Percentiles rank a stretch among this genome's conserved stretches.
phyloP scores from a whole-genome alignment of 2,329 filamentous ascomycete genomes.

The Aspergillus latus region DNA sequence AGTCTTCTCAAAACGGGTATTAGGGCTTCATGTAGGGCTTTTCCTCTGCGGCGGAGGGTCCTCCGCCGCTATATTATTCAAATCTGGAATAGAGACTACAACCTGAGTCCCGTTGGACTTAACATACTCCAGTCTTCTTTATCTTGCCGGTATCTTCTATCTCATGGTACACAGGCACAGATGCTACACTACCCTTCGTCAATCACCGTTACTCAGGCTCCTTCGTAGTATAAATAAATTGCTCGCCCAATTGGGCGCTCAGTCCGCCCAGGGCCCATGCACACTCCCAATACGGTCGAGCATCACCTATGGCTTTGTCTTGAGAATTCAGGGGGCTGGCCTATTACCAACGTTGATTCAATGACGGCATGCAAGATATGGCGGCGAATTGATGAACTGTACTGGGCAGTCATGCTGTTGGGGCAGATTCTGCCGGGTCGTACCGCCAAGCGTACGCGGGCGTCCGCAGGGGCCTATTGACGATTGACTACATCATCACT shows the following conservation, averaged over 20 bases:
- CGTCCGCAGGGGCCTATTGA: not conserved
- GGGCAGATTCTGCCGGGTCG: not conserved
- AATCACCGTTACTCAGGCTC: not conserved
- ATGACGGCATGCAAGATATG: not conserved
- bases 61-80: too few species aligned
- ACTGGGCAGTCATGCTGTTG: not conserved
- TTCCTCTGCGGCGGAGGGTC: not conserved
- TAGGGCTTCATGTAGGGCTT: slow-evolving; percentile 25
- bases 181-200: not conserved
- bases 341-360: not conserved
- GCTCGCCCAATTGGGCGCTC: slow-evolving; percentile 3
- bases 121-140: not conserved
- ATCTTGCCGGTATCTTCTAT: not conserved
- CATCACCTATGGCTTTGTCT: not conserved
- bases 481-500: not conserved
- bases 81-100: not conserved
- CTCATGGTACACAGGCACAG: not conserved
- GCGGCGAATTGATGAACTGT: not conserved
- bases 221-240: not conserved
- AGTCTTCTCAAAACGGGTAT: slow-evolving; percentile 17
- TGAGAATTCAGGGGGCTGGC: not conserved
- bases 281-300: slow-evolving; percentile 1
- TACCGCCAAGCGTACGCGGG: not conserved
- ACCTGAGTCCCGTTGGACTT: not conserved
- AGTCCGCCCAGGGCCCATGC: slow-evolving; percentile 1